Evolutionary conservation across 352 stramenopile species (phyloP), one percentile per base, ranked within the genome.

Genomic region (Phytophthora chlamydospora): DNA sequence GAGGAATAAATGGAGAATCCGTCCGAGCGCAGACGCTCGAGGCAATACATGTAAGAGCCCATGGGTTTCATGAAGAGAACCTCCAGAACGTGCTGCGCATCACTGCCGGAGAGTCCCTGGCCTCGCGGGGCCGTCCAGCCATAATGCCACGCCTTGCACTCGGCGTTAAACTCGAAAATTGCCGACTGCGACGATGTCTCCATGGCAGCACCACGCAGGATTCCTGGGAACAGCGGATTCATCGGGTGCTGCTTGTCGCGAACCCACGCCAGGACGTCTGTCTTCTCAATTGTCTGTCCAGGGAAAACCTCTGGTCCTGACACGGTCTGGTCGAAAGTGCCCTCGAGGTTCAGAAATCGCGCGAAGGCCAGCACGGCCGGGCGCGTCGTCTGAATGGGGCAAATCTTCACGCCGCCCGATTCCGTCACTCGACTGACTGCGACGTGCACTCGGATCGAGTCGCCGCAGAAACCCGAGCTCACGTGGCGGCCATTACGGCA

Each of bases 111-210:
- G 10, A 92, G 58, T 1, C 85, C 85, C 40, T 93, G 85, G 0
- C 85, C 85, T 19, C 85, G 83, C 8, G 85, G 85, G 0, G 85
- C 83, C 1, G 85, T 90, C 85, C 85, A 96, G 9, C 89, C 89
- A 16, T 96, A 96, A 58, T 96, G 89, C 89, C 89, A 96, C 0
- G 84, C 89, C 66, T 95, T 96, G 58, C 85, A 93, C 51, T 94
- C 83, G 3, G 80, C 75, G 36, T 96, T 96, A 59, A 96, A 95
- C 66, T 95, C 85, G 36, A 95, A 96, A 52, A 90, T 91, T 31
- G 85, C 83, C 9, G 84, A 91, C 55, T 93, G 83, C 0, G 81
- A 82, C 29, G 83, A 81, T 14, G 80, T 87, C 38, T 95, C 85
- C 83, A 91, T 92, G 7, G 83, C 80, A 4, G 85, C 83, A 24